Conservation (phyloP, 2,329 filamentous ascomycete genomes). For the Macrophomina pseudophaseolina region DNA sequence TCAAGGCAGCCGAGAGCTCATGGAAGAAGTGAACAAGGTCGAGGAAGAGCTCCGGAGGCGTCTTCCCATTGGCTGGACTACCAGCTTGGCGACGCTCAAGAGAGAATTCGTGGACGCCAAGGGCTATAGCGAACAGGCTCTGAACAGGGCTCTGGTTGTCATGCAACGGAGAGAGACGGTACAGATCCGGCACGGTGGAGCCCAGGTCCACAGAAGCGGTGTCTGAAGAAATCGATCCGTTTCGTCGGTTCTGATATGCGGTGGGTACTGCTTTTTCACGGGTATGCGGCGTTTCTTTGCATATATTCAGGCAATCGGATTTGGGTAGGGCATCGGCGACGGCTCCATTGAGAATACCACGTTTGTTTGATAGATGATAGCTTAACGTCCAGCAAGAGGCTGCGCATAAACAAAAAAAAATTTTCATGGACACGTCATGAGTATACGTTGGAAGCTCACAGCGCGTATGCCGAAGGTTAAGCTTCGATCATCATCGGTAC, state of each 20-base stretch:
- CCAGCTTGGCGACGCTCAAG: conserved; percentile 81
- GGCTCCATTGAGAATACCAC: conserved; percentile 19
- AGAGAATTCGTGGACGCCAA: conserved; percentile 92
- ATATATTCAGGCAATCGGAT: background rate
- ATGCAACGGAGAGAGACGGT: conserved; percentile 87
- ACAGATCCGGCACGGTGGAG: conserved; percentile 77
- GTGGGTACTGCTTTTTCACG: background rate
- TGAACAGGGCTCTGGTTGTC: conserved; percentile 84
- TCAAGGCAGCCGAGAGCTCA: conserved; percentile 79
- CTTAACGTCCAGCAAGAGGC: background rate
- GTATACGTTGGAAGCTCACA: background rate
- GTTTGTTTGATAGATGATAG: conserved; percentile 20
- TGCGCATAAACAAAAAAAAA: conserved; percentile 7
- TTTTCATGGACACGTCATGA: conserved; percentile 18
- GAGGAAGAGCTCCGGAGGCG: conserved; percentile 87
- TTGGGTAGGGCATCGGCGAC: conserved; percentile 3
- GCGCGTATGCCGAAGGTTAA: conserved; percentile 17
- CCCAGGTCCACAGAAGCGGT: conserved; percentile 75
- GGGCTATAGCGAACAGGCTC: conserved; percentile 83
- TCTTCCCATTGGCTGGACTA: conserved; percentile 94
- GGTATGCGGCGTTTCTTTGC: background rate
- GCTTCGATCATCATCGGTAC: conserved; percentile 20
- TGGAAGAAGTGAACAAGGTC: conserved; percentile 84
- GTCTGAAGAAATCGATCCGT: conserved; percentile 50
- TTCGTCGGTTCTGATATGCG: background rate